Evolutionary conservation across 805 yeast genomes (phyloP).

Genomic region (Candida glaebosa): DNA sequence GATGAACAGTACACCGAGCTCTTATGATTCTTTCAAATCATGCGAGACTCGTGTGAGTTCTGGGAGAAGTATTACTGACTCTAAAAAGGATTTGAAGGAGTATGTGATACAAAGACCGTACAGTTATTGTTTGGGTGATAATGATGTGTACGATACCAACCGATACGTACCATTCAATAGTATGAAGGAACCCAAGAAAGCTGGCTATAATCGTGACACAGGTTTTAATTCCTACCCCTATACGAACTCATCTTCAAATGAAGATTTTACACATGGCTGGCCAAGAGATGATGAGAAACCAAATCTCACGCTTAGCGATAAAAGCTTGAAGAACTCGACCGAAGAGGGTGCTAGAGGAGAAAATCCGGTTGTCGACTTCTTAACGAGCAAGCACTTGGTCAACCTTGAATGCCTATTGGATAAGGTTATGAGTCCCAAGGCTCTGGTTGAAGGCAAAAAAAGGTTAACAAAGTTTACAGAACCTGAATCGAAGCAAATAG

Average conservation of each 20-base stretch:
- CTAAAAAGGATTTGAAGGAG: conserved; percentile 10
- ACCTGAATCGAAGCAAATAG: too few species aligned
- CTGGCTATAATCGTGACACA: neutral
- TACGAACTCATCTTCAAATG: too few species aligned
- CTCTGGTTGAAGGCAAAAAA: too few species aligned
- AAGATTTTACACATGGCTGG: too few species aligned
- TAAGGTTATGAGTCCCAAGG: neutral
- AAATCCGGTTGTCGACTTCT: too few species aligned
- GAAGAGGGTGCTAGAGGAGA: too few species aligned
- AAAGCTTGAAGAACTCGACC: too few species aligned
- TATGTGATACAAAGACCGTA: conserved; percentile 25
- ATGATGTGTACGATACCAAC: conserved; percentile 17
- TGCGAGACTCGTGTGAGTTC: neutral
- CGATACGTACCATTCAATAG: conserved; percentile 3
- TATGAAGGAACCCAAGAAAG: neutral
- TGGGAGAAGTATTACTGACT: neutral
- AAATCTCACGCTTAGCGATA: too few species aligned
- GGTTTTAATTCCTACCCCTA: too few species aligned
- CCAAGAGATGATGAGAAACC: too few species aligned
- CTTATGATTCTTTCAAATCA: neutral
- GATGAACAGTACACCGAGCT: neutral
- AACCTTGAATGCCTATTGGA: conserved; percentile 1
- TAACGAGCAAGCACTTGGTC: neutral
- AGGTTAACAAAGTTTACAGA: too few species aligned
- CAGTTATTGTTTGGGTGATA: conserved; percentile 23